phyloP scores from a whole-genome alignment of 2,329 filamentous ascomycete genomes.

The Talaromyces funiculosus region DNA sequence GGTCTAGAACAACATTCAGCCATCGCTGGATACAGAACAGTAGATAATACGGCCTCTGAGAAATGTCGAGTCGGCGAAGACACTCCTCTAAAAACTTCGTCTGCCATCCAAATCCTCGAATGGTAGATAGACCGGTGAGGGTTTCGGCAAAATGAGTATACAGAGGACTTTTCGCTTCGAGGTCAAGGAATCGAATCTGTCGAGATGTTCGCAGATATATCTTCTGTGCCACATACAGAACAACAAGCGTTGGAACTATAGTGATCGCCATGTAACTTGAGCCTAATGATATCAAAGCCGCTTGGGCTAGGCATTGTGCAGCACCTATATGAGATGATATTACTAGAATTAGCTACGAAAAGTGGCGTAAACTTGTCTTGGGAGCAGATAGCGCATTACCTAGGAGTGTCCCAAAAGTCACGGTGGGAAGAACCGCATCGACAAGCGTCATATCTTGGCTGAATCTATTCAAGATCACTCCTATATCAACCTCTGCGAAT shows the following conservation, averaged over 20 bases:
- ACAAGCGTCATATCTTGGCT: conserved; percentile 42
- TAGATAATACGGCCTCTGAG: conserved; percentile 54
- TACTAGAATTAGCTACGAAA: too few species aligned
- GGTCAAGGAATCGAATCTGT: conserved; percentile 55
- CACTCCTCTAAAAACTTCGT: conserved; percentile 26
- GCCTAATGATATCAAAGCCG: conserved; percentile 44
- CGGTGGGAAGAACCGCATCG: conserved; percentile 39
- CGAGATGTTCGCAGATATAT: conserved; percentile 57
- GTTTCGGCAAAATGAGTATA: conserved; percentile 55
- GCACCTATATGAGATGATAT: conserved; percentile 17
- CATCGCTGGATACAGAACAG: conserved; percentile 54
- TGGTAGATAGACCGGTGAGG: conserved; percentile 50
- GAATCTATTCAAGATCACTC: conserved; percentile 7
- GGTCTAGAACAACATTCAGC: conserved; percentile 48
- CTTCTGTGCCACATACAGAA: conserved; percentile 49
- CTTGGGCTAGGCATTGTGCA: conserved; percentile 39
- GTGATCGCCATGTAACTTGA: conserved; percentile 45
- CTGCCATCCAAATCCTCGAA: conserved; percentile 54
- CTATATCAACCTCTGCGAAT: conserved; percentile 11
- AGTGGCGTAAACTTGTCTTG: too few species aligned
- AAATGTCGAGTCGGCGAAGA: conserved; percentile 40
- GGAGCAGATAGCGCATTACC: background rate
- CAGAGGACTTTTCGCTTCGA: conserved; percentile 56
- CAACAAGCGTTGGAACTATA: conserved; percentile 45
- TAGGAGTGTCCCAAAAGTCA: conserved; percentile 4